Evolutionary conservation across 192 early-diverging fungal species (phyloP).

Genomic region (Podila epicladia): DNA sequence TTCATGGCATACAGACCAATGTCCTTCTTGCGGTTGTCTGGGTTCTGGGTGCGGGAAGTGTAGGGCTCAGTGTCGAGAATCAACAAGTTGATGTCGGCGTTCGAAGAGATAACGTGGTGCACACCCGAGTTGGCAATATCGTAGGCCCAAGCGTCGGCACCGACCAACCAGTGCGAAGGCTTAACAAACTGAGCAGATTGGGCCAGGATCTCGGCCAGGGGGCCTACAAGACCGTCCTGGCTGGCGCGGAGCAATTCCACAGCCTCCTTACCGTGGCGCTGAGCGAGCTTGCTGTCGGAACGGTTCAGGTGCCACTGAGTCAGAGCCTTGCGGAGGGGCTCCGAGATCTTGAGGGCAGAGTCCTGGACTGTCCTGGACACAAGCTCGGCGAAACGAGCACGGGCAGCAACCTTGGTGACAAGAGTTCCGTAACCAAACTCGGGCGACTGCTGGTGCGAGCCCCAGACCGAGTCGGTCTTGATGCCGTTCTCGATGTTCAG

Average conservation of each 20-base stretch:
- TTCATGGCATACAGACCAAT: slow-evolving; percentile 96
- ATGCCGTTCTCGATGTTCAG: slow-evolving; percentile 84
- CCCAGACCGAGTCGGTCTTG: slow-evolving; percentile 77
- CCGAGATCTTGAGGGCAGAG: slow-evolving; percentile 56
- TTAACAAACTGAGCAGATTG: slow-evolving; percentile 59
- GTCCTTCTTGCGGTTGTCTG: slow-evolving; percentile 88
- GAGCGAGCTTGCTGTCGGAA: slow-evolving; percentile 64
- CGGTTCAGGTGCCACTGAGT: slow-evolving; percentile 73
- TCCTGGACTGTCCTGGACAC: slow-evolving; percentile 69
- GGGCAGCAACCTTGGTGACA: slow-evolving; percentile 72
- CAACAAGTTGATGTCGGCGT: slow-evolving; percentile 89
- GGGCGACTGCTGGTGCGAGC: slow-evolving; percentile 69
- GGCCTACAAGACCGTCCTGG: slow-evolving; percentile 26
- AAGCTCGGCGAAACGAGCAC: slow-evolving; percentile 68
- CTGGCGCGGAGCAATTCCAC: slow-evolving; percentile 44
- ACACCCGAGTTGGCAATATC: slow-evolving; percentile 90
- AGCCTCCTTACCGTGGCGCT: slow-evolving; percentile 58
- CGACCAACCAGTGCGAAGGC: slow-evolving; percentile 89
- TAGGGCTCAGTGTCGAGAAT: slow-evolving; percentile 91
- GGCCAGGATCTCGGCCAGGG: slow-evolving; percentile 49
- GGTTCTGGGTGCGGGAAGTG: slow-evolving; percentile 59
- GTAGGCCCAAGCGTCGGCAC: slow-evolving; percentile 87
- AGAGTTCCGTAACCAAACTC: slow-evolving; percentile 91
- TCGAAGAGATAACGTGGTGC: slow-evolving; percentile 88
- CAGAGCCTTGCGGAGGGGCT: slow-evolving; percentile 66